Evolutionary conservation across 768 basidiomycete species (phyloP), one percentile per base, ranked within the genome.

Genomic region (Tylopilus sp.): DNA sequence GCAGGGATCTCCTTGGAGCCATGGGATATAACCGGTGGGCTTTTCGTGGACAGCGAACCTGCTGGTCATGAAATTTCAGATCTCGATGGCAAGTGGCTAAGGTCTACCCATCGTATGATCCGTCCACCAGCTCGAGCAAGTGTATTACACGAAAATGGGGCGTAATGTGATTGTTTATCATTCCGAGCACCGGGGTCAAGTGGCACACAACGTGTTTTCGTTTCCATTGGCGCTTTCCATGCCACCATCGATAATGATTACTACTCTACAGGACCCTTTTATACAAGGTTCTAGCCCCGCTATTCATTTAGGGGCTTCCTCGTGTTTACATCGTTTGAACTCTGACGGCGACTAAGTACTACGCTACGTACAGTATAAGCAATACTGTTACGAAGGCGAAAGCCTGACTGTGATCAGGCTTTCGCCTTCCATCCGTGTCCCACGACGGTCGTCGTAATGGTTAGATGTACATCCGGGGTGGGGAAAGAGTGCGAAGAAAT

Each of bases 11-110:
- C 68, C 1, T 26, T 85, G 8, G 67, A 71, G 34, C 48, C 65
- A 10, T 49, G 63, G 38, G 72, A 74, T 37, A 59, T 70, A 5
- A 42, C 70, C 14, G 82, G 82, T 14, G 80, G 82, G 5, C 38
- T 85, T 12, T 76, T 69, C 43, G 50, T 80, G 9, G 72, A 85
- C 48, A 77, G 74, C 6, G 61, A 71, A 46, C 62, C 58, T n/a
- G 68, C 75, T 7, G 56, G 66, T 21, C 62, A 71, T 26, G 67
- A 64, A 33, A 52, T 80, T 36, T 58, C 72, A 1, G 76, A 72
- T 17, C 55, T 80, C 11, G 66, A 71, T 37, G 79, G 77, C 52
- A 62, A 45, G 48, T 71, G 70, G 70, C 57, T 71, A 22, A 69
- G 45, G 43, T 42, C 64, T 14, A 55, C 31, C 51, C 54, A 54